Evolutionary conservation across 202 grass and related monocot species (phyloP).

Genomic region (Panicum hallii): DNA sequence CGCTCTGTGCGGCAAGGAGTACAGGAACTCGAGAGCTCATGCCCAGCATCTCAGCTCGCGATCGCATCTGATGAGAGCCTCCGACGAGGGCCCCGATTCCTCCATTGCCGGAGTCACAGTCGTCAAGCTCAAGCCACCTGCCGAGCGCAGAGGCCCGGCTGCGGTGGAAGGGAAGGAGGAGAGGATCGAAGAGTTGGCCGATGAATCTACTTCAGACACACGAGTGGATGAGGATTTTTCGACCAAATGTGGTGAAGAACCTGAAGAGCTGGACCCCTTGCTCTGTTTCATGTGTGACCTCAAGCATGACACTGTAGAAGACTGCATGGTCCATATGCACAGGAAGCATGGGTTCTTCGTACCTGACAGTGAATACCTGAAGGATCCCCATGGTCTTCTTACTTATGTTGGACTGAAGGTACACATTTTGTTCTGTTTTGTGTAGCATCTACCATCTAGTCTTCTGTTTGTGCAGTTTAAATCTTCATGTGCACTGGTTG

Average conservation of each 20-base stretch:
- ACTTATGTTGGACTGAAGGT: conserved; percentile 80
- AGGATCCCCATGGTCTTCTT: conserved; percentile 79
- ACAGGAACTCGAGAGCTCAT: conserved; percentile 77
- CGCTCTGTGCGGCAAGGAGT: conserved; percentile 86
- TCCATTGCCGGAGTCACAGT: conserved; percentile 66
- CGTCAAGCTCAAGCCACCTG: conserved; percentile 52
- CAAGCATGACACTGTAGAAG: conserved; percentile 70
- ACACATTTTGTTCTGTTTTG: background rate
- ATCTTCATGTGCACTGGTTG: conserved; percentile 19
- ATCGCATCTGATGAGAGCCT: conserved; percentile 63
- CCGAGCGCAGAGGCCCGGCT: conserved; percentile 31
- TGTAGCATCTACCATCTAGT: background rate
- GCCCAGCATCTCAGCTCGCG: conserved; percentile 81
- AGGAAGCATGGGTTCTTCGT: conserved; percentile 94
- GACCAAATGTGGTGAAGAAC: conserved; percentile 46
- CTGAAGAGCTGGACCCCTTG: conserved; percentile 69
- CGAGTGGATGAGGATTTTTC: conserved; percentile 43
- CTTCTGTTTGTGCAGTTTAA: background rate
- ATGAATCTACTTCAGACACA: conserved; percentile 52
- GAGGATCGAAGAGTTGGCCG: conserved; percentile 55
- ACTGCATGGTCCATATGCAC: conserved; percentile 92
- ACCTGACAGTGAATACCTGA: conserved; percentile 90
- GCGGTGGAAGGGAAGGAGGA: conserved; percentile 61
- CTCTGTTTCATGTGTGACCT: conserved; percentile 88
- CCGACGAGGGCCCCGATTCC: conserved; percentile 66